Evolutionary conservation across 2,329 filamentous ascomycete species (phyloP), one percentile per base, ranked within the genome.

Genomic region (Juglanconis sp.): DNA sequence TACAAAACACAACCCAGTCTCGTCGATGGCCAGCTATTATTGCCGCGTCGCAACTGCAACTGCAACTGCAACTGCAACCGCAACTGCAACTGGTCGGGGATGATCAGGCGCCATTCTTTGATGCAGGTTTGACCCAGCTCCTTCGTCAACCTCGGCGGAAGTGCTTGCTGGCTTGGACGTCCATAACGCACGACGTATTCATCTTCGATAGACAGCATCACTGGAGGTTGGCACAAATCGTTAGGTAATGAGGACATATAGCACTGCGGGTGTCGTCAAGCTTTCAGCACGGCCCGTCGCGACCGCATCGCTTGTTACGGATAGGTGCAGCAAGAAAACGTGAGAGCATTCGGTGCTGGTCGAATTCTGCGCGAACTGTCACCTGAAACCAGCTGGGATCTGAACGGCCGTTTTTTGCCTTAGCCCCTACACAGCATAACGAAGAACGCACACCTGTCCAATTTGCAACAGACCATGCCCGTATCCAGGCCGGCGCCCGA

Each of bases 51-150:
- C 38, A 11, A 42, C n/a, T 10, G 38, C 38, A 42, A 42, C 38
- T 7, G 24, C 24, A 24, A 24, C 38, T 42, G 38, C 38, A 42
- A 15, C 38, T 13, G 13, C 51, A 55, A 53, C 47, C n/a, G 56
- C 60, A 59, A 36, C 36, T 56, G 24, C 60, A 50, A 62, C 51
- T 62, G 56, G 60, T 31, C 44, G 56, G n/a, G 42, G 17, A 34
- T 49, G 40, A n/a, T 52, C 36, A 62, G 49, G 57, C 60, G 60
- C 40, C 50, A 46, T 51, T 17, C 17, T 42, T 15, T 42, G 4
- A 42, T 42, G 38, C 38, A 11, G 38, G 38, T 42, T 42, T 42
- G 10, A 13, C 10, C 38, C 38, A 42, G 38, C 38, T 42, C 24
- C 24, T 24, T 24, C 24, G 2, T 24, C 24, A 24, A 24, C 24